Percentiles rank a stretch among this genome's conserved stretches.
phyloP scores from a whole-genome alignment of 2,329 filamentous ascomycete species.

The Rhinocladiella mackenziei region DNA sequence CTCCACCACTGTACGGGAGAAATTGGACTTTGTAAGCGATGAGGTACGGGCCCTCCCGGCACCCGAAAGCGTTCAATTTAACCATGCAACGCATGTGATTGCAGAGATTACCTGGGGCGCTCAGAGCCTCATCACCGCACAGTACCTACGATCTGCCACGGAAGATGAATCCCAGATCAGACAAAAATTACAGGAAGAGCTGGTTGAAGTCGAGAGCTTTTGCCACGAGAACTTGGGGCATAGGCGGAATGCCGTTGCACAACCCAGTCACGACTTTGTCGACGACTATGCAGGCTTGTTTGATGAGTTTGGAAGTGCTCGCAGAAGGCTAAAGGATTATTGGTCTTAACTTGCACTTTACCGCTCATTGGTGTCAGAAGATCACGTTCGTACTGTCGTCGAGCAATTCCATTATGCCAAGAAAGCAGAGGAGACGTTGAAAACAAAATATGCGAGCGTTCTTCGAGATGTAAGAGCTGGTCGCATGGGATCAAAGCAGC shows the following conservation, averaged over 20 bases:
- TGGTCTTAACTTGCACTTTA: slow-evolving; percentile 16
- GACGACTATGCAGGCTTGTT: slow-evolving; percentile 27
- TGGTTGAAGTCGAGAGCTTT: slow-evolving; percentile 8
- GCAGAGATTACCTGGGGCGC: slow-evolving; percentile 24
- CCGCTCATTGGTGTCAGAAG: slow-evolving; percentile 21
- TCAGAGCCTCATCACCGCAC: slow-evolving; percentile 20
- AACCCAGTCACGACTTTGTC: slow-evolving; percentile 14
- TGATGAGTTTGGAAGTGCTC: slow-evolving; percentile 20
- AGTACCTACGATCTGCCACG: slow-evolving; percentile 1
- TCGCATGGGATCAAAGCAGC: slow-evolving; percentile 4
- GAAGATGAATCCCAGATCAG: slow-evolving; percentile 2
- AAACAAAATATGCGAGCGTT: slow-evolving; percentile 14
- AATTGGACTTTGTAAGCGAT: slow-evolving; percentile 12
- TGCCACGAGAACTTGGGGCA: slow-evolving; percentile 7
- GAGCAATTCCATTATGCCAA: slow-evolving; percentile 8
- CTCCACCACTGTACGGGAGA: slow-evolving; percentile 20
- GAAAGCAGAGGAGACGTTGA: slow-evolving; percentile 14
- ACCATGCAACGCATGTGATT: slow-evolving; percentile 24
- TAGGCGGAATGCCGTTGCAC: slow-evolving; percentile 4
- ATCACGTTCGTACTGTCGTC: slow-evolving; percentile 20
- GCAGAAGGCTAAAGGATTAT: slow-evolving; percentile 25
- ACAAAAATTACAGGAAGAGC: not conserved
- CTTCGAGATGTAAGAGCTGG: slow-evolving; percentile 25
- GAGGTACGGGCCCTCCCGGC: slow-evolving; percentile 8
- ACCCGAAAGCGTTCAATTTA: slow-evolving; percentile 2